A percentile compares a stretch with the other conserved stretches of the same genome.
Conservation (phyloP, 768 basidiomycete species). For the Tricholoma bakamatsutake region DNA sequence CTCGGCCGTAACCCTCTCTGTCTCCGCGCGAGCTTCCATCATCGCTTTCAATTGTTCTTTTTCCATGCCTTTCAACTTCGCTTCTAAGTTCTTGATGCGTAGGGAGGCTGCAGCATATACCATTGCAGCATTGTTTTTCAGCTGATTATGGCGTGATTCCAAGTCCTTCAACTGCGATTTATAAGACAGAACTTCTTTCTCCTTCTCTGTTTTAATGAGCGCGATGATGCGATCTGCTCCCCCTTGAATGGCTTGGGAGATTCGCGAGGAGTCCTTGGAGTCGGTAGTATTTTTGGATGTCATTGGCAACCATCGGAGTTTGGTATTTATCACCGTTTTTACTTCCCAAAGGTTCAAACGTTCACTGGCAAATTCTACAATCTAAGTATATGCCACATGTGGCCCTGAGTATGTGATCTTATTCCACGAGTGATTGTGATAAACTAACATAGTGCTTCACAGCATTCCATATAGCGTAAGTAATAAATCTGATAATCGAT, state of each 20-base stretch:
- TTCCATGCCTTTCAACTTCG: not conserved
- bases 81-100: not conserved
- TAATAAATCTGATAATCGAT: no score
- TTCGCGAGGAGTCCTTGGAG: not conserved
- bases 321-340: no score
- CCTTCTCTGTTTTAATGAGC: not conserved
- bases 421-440: no score
- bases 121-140: not conserved
- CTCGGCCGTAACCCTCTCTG: not conserved
- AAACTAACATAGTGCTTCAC: no score
- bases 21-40: not conserved
- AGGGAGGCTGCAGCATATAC: not conserved
- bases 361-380: no score
- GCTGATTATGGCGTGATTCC: not conserved
- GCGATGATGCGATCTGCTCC: not conserved
- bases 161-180: not conserved
- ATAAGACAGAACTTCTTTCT: not conserved
- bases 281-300: not conserved
- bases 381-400: no score
- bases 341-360: no score
- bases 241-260: not conserved
- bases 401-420: no score
- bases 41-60: not conserved
- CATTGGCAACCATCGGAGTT: no score
- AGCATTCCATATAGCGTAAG: no score